Evolutionary conservation across 345 rosid genomes (phyloP).

Genomic region (Nasturtium officinale): DNA sequence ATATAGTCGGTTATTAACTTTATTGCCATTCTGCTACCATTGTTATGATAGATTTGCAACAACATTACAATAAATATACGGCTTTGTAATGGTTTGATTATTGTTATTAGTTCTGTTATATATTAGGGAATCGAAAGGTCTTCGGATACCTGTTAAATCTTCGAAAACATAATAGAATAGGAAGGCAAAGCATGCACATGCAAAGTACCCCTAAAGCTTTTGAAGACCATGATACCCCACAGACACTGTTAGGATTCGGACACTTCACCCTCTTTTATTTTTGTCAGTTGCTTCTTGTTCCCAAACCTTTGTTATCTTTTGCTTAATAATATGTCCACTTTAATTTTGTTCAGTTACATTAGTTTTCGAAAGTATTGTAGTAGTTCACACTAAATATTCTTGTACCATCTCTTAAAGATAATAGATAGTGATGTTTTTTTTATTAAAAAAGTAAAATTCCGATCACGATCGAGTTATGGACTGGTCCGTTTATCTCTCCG

Average conservation of each 20-base stretch:
- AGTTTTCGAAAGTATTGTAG: constrained; percentile 12
- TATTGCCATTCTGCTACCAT: not conserved
- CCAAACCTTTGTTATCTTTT: constrained; percentile 39
- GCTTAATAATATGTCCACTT: constrained; percentile 24
- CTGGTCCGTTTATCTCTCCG: not conserved
- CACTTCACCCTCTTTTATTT: constrained; percentile 24
- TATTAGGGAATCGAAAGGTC: constrained; percentile 12
- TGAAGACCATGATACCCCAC: constrained; percentile 26
- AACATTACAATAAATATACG: not conserved
- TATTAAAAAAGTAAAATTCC: not conserved
- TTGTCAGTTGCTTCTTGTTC: constrained; percentile 43
- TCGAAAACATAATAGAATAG: constrained; percentile 17
- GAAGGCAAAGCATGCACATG: constrained; percentile 42
- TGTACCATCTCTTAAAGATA: not conserved
- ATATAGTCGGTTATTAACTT: not conserved
- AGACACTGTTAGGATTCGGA: constrained; percentile 10
- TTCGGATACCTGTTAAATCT: constrained; percentile 28
- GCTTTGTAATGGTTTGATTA: not conserved
- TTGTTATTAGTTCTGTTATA: not conserved
- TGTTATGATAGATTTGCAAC: constrained; percentile 9
- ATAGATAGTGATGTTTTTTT: not conserved
- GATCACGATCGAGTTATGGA: not conserved
- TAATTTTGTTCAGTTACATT: not conserved
- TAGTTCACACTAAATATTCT: not conserved
- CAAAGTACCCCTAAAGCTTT: constrained; percentile 29